phyloP scores from a whole-genome alignment of 2,329 filamentous ascomycete species.

The Ceratocystis albifundus region DNA sequence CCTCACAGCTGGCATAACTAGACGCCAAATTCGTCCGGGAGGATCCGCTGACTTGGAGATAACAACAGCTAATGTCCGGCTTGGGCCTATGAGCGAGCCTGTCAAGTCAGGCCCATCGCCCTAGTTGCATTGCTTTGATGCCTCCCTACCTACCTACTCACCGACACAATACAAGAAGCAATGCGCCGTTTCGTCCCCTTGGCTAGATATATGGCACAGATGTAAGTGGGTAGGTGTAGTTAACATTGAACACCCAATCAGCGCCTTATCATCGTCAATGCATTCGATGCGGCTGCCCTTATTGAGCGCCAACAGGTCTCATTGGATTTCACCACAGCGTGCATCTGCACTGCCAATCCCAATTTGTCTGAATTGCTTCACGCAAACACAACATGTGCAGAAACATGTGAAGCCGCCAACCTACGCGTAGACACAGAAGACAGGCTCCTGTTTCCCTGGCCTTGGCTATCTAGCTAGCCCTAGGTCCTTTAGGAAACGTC shows the following conservation, averaged over 20 bases:
- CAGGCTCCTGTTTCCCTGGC: too few species aligned
- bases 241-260: too few species aligned
- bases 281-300: not conserved
- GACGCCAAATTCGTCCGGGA: not conserved
- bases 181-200: not conserved
- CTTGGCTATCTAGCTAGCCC: not conserved
- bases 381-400: not conserved
- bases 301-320: not conserved
- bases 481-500: not conserved
- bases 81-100: not conserved
- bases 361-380: not conserved
- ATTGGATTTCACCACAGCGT: not conserved
- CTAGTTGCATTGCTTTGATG: too few species aligned
- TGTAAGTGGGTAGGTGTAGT: too few species aligned
- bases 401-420: not conserved
- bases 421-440: too few species aligned
- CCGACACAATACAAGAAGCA: not conserved
- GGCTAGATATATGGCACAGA: too few species aligned
- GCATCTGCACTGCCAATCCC: constrained; percentile 1
- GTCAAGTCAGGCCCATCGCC: not conserved
- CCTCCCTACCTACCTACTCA: not conserved
- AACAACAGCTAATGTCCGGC: not conserved
- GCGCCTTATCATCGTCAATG: not conserved
- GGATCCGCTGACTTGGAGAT: not conserved
- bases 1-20: not conserved